Conservation (phyloP, 1,284 basidiomycete species). For the Cryptococcus sp. region DNA sequence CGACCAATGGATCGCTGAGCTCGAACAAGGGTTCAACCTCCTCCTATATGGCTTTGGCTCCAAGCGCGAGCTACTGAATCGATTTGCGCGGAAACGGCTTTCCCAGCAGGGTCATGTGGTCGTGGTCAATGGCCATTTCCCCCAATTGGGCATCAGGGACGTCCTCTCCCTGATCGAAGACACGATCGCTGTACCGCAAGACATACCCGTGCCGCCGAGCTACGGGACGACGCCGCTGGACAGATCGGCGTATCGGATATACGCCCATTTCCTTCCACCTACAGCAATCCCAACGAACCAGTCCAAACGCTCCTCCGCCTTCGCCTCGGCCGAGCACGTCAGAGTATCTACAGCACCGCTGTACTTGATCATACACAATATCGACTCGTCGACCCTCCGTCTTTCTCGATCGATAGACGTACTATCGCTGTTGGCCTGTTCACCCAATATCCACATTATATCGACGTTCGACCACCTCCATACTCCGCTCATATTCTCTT, state of each 20-base stretch:
- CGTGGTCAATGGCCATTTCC: conserved; percentile 77
- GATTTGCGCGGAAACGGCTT: conserved; percentile 65
- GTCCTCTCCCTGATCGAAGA: conserved; percentile 66
- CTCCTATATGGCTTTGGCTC: conserved; percentile 85
- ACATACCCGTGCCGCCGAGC: conserved; percentile 46
- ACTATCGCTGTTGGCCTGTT: conserved; percentile 69
- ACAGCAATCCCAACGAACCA: conserved; percentile 30
- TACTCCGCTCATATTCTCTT: conserved; percentile 69
- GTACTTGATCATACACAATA: conserved; percentile 81
- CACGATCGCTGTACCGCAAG: conserved; percentile 42
- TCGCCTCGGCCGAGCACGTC: conserved; percentile 46
- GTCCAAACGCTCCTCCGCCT: conserved; percentile 24
- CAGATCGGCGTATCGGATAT: conserved; percentile 64
- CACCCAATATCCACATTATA: conserved; percentile 71
- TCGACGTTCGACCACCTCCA: conserved; percentile 84
- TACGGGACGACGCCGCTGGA: conserved; percentile 56
- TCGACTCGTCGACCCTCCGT: conserved; percentile 74
- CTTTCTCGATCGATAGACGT: conserved; percentile 59
- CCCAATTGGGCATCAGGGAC: conserved; percentile 68
- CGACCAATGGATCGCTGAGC: conserved; percentile 67
- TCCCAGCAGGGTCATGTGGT: conserved; percentile 68
- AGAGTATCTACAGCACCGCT: conserved; percentile 55
- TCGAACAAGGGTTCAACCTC: conserved; percentile 79
- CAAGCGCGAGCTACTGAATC: conserved; percentile 72
- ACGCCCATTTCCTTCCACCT: conserved; percentile 60